Evolutionary conservation across 2,329 filamentous ascomycete genomes (phyloP), one percentile per base, ranked within the genome.

Genomic region (Aureobasidium subglaciale): DNA sequence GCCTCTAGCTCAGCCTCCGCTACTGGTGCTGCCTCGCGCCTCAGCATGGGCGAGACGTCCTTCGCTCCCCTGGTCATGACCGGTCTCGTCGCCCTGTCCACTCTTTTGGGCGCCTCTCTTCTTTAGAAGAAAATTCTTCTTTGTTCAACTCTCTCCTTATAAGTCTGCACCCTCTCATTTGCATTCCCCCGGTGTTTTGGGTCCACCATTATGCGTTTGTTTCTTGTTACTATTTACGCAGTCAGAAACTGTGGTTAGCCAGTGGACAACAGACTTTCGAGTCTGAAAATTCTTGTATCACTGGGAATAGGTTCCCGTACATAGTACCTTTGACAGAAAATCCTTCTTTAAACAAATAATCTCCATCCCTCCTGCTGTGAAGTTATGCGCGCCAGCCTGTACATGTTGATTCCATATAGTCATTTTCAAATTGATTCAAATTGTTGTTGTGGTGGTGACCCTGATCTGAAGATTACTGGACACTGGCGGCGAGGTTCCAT

Each of bases 61-160:
- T 61, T 78, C 50, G 75, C 75, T 60, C 78, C 80, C 55, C 63
- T 80, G 49, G 65, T 79, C 24, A 78, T 77, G 63, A 74, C 74
- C 50, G 66, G 75, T 38, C 72, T 80, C 22, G 76, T 83, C 9
- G 62, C 78, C 35, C 59, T 77, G 55, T 81, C 78, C 41, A 75
- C 77, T 15, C 56, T 84, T 13, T 72, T 83, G 58, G 80, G 81
- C 34, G 79, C 78, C 56, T 62, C 70, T 55, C 65, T 78, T 49
- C 62, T 75, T 57, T 75, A 69, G n/a, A n/a, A 53, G 25, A 18
- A 25, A 13, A 16, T 25, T 10, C 18, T 35, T 16, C 16, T 24
- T 35, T 13, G 18, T 34, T 35, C n/a, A n/a, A n/a, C n/a, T 11
- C 29, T 38, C 18, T 25, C 15, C 11, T 27, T 38, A 11, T 29